Conservation (phyloP, 192 early-diverging fungal genomes). For the Dissophora ornata region DNA sequence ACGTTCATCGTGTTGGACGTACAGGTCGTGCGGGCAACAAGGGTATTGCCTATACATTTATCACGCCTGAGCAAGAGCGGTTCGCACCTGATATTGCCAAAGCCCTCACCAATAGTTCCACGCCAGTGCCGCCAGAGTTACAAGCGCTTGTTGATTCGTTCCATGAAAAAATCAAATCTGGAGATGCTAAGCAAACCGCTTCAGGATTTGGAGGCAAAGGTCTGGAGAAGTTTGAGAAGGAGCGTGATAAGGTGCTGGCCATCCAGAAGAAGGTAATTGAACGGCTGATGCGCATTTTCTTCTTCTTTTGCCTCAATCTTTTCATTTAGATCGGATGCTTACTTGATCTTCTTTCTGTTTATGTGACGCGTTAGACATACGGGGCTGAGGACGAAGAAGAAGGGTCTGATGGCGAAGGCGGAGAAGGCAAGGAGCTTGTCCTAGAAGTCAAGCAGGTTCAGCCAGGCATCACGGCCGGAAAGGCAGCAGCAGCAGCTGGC, state of each 20-base stretch:
- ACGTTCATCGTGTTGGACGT: constrained; percentile 97
- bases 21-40: constrained; percentile 99
- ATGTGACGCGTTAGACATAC: constrained; percentile 60
- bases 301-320: too few relatives aligned
- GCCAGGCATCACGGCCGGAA: constrained; percentile 52
- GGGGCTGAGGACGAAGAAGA: constrained; percentile 78
- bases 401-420: constrained; percentile 76
- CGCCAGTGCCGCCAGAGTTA: constrained; percentile 79
- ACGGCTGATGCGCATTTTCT: too few relatives aligned
- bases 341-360: constrained; percentile 8
- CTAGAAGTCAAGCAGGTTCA: constrained; percentile 57
- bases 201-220: constrained; percentile 98
- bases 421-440: constrained; percentile 55
- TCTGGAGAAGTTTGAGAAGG: constrained; percentile 91
- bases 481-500: constrained; percentile 50
- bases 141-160: constrained; percentile 83
- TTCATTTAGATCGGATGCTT: too few relatives aligned
- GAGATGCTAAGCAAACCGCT: constrained; percentile 73
- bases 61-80: constrained; percentile 92
- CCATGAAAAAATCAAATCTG: constrained; percentile 82
- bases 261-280: constrained; percentile 83
- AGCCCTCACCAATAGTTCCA: constrained; percentile 84
- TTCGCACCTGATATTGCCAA: constrained; percentile 94
- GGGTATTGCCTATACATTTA: constrained; percentile 96
- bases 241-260: constrained; percentile 89